phyloP scores from a whole-genome alignment of 2,329 filamentous ascomycete species.

The Ophiosphaerella korrae region DNA sequence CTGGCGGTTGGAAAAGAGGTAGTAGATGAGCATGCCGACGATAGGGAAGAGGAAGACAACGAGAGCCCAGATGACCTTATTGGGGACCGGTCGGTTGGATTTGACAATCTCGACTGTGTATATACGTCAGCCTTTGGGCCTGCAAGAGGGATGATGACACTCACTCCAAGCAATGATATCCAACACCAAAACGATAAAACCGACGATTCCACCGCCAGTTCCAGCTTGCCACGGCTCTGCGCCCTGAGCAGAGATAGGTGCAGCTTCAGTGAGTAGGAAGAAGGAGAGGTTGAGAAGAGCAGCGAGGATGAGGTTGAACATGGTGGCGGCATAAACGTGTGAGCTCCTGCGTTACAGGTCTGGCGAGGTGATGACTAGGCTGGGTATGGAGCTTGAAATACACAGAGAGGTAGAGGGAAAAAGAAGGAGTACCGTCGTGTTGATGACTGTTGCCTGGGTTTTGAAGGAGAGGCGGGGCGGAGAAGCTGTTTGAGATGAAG shows the following conservation, averaged over 20 bases:
- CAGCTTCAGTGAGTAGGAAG: constrained; percentile 57
- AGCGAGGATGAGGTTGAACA: constrained; percentile 45
- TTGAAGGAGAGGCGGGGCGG: constrained; percentile 3
- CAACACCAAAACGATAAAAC: constrained; percentile 65
- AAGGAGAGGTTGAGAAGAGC: constrained; percentile 61
- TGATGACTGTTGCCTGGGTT: constrained; percentile 16
- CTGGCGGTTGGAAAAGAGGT: constrained; percentile 66
- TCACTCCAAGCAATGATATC: constrained; percentile 68
- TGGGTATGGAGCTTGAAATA: not conserved
- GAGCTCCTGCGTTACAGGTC: too few species aligned
- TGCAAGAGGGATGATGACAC: constrained; percentile 30
- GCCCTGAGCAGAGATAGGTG: constrained; percentile 47
- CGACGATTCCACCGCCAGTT: constrained; percentile 65
- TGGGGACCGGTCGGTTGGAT: constrained; percentile 62
- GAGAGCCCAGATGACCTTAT: constrained; percentile 67
- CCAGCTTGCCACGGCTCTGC: constrained; percentile 62
- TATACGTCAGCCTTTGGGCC: constrained; percentile 19
- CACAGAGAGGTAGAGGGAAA: not conserved
- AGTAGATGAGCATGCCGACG: constrained; percentile 66
- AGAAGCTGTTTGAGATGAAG: constrained; percentile 10
- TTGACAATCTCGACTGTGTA: constrained; percentile 68
- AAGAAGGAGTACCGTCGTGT: not conserved
- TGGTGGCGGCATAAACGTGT: constrained; percentile 12
- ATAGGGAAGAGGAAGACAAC: constrained; percentile 70
- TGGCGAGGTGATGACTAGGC: too few species aligned